Percentiles rank a stretch among this genome's conserved stretches.
These are phyloP conservation scores for Phialophora chinensis DNA, from an alignment of 2,329 filamentous ascomycete genomes.

Conservation along the genomic window DNA sequence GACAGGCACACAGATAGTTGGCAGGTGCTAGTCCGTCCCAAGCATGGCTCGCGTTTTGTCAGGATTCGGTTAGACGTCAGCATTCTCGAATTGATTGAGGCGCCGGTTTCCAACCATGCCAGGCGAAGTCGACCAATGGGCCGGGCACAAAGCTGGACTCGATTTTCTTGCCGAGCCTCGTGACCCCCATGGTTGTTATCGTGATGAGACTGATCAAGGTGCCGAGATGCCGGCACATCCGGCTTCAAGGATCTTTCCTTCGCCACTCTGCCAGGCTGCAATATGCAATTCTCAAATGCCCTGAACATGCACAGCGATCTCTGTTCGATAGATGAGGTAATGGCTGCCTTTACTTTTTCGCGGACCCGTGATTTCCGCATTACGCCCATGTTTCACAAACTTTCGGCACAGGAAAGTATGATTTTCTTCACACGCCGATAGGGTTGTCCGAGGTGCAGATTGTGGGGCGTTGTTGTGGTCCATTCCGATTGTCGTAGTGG, in stretches of 20 bases:
- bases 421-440: background rate
- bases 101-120: background rate
- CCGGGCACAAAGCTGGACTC: background rate
- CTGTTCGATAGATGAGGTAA: background rate
- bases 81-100: background rate
- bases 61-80: background rate
- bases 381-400: background rate
- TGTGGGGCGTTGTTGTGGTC: background rate
- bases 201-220: background rate
- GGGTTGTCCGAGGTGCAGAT: background rate
- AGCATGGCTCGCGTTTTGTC: background rate
- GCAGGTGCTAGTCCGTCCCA: background rate
- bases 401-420: background rate
- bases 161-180: background rate
- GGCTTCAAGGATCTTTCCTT: background rate
- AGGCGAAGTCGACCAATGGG: background rate
- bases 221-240: background rate
- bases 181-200: background rate
- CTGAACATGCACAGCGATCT: background rate
- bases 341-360: background rate
- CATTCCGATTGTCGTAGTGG: conserved; percentile 8
- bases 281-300: background rate
- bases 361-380: background rate
- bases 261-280: background rate
- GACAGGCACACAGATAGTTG: background rate